Conservation (phyloP, 1,139 yeast species). For the Scheffersomyces quercinus region DNA sequence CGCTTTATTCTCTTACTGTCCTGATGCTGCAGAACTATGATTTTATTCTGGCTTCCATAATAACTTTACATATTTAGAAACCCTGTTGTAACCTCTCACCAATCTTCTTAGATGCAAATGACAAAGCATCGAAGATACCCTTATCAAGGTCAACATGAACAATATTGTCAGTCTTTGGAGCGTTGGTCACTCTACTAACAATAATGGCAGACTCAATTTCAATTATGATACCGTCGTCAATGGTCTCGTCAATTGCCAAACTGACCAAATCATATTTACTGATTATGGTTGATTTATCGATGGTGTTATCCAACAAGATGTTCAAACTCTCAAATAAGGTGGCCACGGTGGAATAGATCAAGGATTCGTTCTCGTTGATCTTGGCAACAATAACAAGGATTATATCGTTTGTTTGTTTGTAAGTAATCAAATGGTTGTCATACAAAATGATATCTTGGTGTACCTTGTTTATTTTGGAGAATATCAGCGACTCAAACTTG, state of each 20-base stretch:
- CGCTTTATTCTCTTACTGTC: too few relatives aligned
- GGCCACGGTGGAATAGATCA: slow-evolving; percentile 73
- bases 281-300: slow-evolving; percentile 77
- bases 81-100: slow-evolving; percentile 88
- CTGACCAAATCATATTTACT: slow-evolving; percentile 86
- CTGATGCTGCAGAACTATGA: too few relatives aligned
- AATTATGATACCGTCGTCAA: slow-evolving; percentile 88
- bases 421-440: slow-evolving; percentile 76
- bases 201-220: slow-evolving; percentile 88
- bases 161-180: slow-evolving; percentile 52
- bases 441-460: slow-evolving; percentile 79
- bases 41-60: too few relatives aligned
- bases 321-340: slow-evolving; percentile 83
- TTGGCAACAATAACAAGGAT: slow-evolving; percentile 71
- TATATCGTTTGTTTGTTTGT: slow-evolving; percentile 81
- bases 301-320: slow-evolving; percentile 68
- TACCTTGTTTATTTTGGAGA: slow-evolving; percentile 74
- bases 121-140: slow-evolving; percentile 85
- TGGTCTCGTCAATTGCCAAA: slow-evolving; percentile 85
- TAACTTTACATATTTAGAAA: slow-evolving; percentile 26
- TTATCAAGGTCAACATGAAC: slow-evolving; percentile 67
- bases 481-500: slow-evolving; percentile 72
- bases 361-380: slow-evolving; percentile 81
- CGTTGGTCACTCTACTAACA: slow-evolving; percentile 84
- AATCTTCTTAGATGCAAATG: slow-evolving; percentile 83